Evolutionary conservation across 1,284 basidiomycete genomes (phyloP), one percentile per base, ranked within the genome.

Genomic region (Caloboletus firmus): DNA sequence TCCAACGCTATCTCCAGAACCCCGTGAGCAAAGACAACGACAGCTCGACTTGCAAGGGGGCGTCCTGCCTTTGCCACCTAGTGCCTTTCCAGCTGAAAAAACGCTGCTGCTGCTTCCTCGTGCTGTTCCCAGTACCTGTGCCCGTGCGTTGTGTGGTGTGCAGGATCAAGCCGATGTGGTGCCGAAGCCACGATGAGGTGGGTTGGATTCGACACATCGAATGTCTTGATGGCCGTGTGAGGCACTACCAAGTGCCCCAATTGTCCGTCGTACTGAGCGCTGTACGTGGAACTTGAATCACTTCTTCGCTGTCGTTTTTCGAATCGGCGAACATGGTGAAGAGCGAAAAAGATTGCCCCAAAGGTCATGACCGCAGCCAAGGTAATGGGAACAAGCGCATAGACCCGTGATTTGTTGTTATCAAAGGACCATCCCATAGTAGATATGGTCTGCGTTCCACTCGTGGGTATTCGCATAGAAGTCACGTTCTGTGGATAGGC

Each of bases 381-480:
- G 5, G 52, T 54, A 5, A 54, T 54, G 12, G 53, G 53, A n/a
- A 55, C 7, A 1, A 54, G 53, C 4, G 53, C 30, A 20, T 54
- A 54, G 18, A 34, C 24, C 4, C 52, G 51, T 5, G 26, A 12
- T 5, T 28, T 28, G 26, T 12, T n/a, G 31, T 17, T 24, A 7
- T 34, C 5, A 10, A 54, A 54, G 9, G 41, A 24, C 52, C 52
- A 54, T 8, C 52, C 52, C 24, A 54, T 54, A 4, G 51, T 54
- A 1, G 42, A 20, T 26, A 54, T 40, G 24, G 18, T 54, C 17
- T 54, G 51, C 36, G 36, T 40, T 4, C 52, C 52, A 4, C 3
- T 8, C 11, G 53, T 22, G 30, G 52, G 40, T 15, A 26, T 54
- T 5, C 5, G 30, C 31, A 54, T 54, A 3, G 31, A 37, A 15